A percentile compares a stretch with the other conserved stretches of the same genome.
phyloP scores from a whole-genome alignment of 2,329 filamentous ascomycete genomes.

The Sporothrix brasiliensis region DNA sequence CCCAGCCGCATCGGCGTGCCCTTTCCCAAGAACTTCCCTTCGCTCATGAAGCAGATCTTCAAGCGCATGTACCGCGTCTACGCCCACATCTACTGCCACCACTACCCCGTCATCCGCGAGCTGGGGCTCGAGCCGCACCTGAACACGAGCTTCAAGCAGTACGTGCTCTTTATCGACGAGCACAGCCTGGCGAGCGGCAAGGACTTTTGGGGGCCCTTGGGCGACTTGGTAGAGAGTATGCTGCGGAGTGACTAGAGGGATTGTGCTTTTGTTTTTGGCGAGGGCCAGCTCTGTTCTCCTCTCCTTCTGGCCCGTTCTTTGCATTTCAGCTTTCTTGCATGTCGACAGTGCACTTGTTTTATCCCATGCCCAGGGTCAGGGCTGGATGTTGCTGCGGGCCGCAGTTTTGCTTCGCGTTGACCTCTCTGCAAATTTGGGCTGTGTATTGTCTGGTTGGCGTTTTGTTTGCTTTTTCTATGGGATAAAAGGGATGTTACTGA shows the following conservation, averaged over 20 bases:
- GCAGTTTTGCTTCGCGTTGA: background rate
- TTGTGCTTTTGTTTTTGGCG: background rate
- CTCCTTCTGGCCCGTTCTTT: constrained; percentile 4
- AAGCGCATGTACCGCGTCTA: constrained; percentile 99
- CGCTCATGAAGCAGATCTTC: constrained; percentile 91
- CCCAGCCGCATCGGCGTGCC: constrained; percentile 94
- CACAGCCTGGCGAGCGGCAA: constrained; percentile 88
- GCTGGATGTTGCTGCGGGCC: background rate
- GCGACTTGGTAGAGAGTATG: constrained; percentile 97
- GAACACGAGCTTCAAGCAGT: constrained; percentile 99
- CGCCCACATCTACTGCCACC: constrained; percentile 99
- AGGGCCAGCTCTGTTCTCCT: background rate
- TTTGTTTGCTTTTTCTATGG: constrained; percentile 5
- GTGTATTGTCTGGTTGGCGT: constrained; percentile 15
- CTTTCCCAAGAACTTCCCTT: constrained; percentile 89
- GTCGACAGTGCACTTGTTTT: constrained; percentile 4
- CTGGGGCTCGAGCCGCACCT: constrained; percentile 94
- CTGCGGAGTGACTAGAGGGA: constrained; percentile 75
- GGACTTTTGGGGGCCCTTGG: constrained; percentile 95
- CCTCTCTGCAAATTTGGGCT: background rate
- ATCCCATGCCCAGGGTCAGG: background rate
- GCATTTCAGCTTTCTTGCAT: constrained; percentile 6
- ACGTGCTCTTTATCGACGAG: constrained; percentile 97
- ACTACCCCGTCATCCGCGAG: constrained; percentile 95
- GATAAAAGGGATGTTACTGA: background rate